These are phyloP conservation scores for Pseudogymnoascus sp. DNA, from an alignment of 2,329 filamentous ascomycete species.

Conservation along the genomic window DNA sequence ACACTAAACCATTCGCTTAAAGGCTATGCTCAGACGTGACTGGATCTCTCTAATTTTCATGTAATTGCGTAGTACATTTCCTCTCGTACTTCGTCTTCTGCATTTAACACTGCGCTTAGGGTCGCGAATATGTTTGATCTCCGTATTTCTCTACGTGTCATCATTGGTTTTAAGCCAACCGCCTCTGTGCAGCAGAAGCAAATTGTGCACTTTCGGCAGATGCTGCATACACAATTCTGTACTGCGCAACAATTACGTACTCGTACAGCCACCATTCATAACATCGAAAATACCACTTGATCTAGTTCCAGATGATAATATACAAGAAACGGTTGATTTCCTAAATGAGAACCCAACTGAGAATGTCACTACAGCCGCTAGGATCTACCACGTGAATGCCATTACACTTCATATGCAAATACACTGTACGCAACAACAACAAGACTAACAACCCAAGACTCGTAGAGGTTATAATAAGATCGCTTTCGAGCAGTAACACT, in stretches of 20 bases:
- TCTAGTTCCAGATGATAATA: no score
- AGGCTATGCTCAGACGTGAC: neutral
- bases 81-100: neutral
- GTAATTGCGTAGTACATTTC: neutral
- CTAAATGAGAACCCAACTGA: no score
- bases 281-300: neutral
- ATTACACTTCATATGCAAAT: neutral
- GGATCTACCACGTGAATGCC: neutral
- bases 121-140: neutral
- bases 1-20: neutral
- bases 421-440: no score
- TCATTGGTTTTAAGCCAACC: neutral
- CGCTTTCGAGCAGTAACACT: no score
- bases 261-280: no score
- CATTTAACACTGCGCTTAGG: neutral
- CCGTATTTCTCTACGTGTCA: neutral
- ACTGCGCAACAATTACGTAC: no score
- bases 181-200: neutral
- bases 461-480: no score
- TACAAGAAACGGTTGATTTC: no score
- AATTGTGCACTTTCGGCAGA: neutral
- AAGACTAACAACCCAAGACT: no score
- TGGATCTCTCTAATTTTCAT: neutral
- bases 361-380: neutral
- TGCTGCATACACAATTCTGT: no score